A percentile compares a stretch with the other conserved stretches of the same genome.
phyloP scores from a whole-genome alignment of 2,329 filamentous ascomycete species.

The Shiraia bambusicola region DNA sequence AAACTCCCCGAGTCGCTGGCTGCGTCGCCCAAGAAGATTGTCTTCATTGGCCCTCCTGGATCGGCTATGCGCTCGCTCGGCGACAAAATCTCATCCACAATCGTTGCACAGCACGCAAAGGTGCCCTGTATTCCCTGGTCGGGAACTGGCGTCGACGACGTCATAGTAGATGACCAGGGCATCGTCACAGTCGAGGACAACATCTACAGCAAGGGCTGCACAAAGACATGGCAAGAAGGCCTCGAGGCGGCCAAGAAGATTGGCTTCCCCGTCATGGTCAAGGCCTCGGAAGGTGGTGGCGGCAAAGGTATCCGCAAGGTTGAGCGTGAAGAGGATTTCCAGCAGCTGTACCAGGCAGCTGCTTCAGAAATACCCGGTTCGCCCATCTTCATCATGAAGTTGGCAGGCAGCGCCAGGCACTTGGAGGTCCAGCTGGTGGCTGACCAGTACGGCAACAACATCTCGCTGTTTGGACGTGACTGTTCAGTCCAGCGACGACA shows the following conservation, averaged over 20 bases:
- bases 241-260: constrained; percentile 83
- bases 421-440: constrained; percentile 96
- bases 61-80: constrained; percentile 98
- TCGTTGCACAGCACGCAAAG: constrained; percentile 93
- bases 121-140: constrained; percentile 99
- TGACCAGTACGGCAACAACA: constrained; percentile 99
- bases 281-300: constrained; percentile 98
- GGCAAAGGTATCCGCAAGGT: constrained; percentile 99
- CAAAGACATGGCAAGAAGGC: constrained; percentile 85
- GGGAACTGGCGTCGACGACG: constrained; percentile 82
- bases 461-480: constrained; percentile 96
- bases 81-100: constrained; percentile 99
- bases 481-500: constrained; percentile 97
- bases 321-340: constrained; percentile 78
- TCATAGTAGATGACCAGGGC: constrained; percentile 74
- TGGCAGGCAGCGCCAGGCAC: constrained; percentile 93
- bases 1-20: constrained; percentile 95
- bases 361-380: constrained; percentile 97
- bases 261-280: constrained; percentile 99
- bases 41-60: constrained; percentile 97
- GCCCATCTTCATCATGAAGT: constrained; percentile 99
- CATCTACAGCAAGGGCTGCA: constrained; percentile 87
- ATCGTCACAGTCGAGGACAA: constrained; percentile 91
- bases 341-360: constrained; percentile 87
- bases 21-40: constrained; percentile 95